Base-by-base conservation (phyloP, 2,329 filamentous ascomycete species). In the Ophiocordyceps australis region DNA sequence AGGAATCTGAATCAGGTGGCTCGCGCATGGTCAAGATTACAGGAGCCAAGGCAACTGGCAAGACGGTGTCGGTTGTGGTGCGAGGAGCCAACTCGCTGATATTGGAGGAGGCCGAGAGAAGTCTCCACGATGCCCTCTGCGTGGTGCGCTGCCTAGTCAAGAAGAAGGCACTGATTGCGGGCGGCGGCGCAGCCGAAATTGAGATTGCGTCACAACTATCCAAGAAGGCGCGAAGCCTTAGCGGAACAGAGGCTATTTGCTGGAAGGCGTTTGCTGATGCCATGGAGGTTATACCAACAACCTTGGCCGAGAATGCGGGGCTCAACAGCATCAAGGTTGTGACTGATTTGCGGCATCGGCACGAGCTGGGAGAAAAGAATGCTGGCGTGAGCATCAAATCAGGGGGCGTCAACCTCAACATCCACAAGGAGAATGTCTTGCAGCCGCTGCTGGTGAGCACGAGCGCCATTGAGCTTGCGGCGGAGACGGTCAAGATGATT, bases 241-340 rank as follows among this genome's bases (percentile, higher is more conserved):
- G 75, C 1, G 91, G 91, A 32, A 94, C 89, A 5, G 89, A 98
- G 52, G 74, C 83, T 20, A 94, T 95, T 46, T 98, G 89, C 69
- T 98, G 82, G 81, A 95, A 94, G 59, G 86, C 86, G 1, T 98
- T 98, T 46, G 89, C 91, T 2, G 86, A 98, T 36, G 89, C 89
- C 7, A 77, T 98, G 60, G 89, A 98, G 57, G 81, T 98, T 22
- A 80, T 98, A 28, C 89, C 91, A 10, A 94, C 86, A 18, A 98
- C 89, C 2, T 63, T 98, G 38, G 91, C 89, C 1, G 89, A 98
- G 59, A 98, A 98, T 42, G 89, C 89, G 1, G 89, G 89, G 25
- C 63, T 98, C 35, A 98, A 98, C 65, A 86, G 80, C 50, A 98
- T 98, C 65, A 93, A 91, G 59, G 89, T 98, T 16, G 89, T 98